These are phyloP conservation scores for Stemphylium vesicarium DNA, from an alignment of 2,329 filamentous ascomycete species.

Conservation along the genomic window DNA sequence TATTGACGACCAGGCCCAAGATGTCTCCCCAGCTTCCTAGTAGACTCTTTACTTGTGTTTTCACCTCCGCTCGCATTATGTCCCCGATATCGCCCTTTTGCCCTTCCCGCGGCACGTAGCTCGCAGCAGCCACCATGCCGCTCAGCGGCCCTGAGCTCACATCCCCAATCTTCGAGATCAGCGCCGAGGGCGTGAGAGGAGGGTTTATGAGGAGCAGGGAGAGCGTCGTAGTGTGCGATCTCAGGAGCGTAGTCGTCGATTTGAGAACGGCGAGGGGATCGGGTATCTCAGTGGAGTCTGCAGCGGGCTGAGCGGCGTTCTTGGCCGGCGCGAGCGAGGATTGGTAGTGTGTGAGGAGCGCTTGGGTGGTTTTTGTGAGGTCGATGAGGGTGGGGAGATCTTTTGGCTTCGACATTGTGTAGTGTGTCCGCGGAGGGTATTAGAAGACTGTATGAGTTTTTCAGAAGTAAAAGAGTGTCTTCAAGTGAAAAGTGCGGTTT, in stretches of 20 bases:
- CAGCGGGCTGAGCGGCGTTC: conserved; percentile 8
- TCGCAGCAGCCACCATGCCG: conserved; percentile 67
- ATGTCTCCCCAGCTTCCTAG: conserved; percentile 69
- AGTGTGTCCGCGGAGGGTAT: neutral
- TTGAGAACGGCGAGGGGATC: conserved; percentile 70
- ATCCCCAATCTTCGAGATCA: conserved; percentile 72
- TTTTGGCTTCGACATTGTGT: conserved; percentile 31
- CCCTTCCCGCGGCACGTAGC: conserved; percentile 20
- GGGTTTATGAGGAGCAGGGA: conserved; percentile 85
- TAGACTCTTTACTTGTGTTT: conserved; percentile 67
- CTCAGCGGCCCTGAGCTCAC: conserved; percentile 77
- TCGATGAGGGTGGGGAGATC: conserved; percentile 41
- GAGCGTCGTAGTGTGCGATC: conserved; percentile 84
- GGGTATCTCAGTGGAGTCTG: conserved; percentile 29
- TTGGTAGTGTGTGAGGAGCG: conserved; percentile 45
- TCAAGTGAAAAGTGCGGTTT: no score
- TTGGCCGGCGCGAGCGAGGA: conserved; percentile 40
- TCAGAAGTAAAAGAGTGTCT: no score
- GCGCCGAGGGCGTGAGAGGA: conserved; percentile 81
- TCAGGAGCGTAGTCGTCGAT: conserved; percentile 74
- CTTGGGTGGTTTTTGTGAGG: conserved; percentile 45
- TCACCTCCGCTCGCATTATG: conserved; percentile 69
- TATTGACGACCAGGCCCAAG: conserved; percentile 63
- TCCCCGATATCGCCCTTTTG: conserved; percentile 32
- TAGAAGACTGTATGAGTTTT: no score